phyloP scores from a whole-genome alignment of 2,329 filamentous ascomycete genomes.

The Diaporthe amygdali region DNA sequence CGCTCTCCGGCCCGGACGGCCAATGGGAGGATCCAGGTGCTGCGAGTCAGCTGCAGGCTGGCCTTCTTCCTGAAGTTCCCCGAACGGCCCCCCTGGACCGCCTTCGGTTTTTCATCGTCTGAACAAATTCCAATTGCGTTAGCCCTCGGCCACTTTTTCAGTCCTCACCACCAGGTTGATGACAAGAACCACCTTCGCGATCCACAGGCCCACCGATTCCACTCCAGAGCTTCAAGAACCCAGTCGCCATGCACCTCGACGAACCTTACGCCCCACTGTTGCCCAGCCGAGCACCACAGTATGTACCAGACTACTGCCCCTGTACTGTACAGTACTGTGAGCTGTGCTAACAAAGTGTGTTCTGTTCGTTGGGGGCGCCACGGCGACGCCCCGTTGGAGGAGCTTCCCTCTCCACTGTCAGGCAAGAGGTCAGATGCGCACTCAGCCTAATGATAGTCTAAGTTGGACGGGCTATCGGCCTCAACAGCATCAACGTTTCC shows the following conservation, averaged over 20 bases:
- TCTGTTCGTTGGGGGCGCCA: background rate
- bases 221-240: conserved; percentile 20
- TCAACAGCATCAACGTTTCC: background rate
- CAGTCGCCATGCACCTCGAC: conserved; percentile 19
- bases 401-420: background rate
- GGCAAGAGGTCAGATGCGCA: too few species aligned
- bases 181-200: conserved; percentile 17
- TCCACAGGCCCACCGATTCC: background rate
- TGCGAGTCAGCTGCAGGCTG: conserved; percentile 23
- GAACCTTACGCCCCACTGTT: conserved; percentile 14
- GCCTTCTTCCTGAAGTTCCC: conserved; percentile 23
- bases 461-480: background rate
- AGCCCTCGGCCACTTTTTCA: conserved; percentile 2
- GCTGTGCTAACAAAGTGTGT: background rate
- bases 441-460: too few species aligned
- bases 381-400: background rate
- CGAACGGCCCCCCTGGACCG: conserved; percentile 12
- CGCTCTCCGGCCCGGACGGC: conserved; percentile 3
- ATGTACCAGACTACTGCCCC: background rate
- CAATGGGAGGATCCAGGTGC: background rate
- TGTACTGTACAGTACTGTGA: background rate
- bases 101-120: background rate
- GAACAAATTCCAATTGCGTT: conserved; percentile 1
- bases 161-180: conserved; percentile 6
- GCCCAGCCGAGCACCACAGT: background rate